Evolutionary conservation across 371 early-diverging fungal genomes (phyloP).

Genomic region (Saksenaea vasiformis): DNA sequence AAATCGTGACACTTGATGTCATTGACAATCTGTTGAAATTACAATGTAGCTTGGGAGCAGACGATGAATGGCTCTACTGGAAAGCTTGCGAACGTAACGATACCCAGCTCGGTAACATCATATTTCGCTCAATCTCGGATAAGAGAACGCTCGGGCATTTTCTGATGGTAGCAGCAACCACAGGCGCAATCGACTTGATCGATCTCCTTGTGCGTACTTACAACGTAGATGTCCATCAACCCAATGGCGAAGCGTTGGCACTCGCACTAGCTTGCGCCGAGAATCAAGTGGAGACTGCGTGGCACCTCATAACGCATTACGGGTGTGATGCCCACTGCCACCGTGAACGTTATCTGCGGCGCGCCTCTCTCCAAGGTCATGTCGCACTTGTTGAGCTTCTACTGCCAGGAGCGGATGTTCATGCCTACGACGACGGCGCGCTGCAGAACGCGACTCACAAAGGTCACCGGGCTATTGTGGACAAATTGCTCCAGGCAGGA

Average conservation of each 20-base stretch:
- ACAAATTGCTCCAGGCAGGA: slow-evolving; percentile 26
- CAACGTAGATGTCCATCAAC: slow-evolving; percentile 20
- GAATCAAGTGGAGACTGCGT: slow-evolving; percentile 29
- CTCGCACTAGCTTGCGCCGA: slow-evolving; percentile 31
- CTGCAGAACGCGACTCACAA: slow-evolving; percentile 38
- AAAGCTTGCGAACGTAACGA: slow-evolving; percentile 23
- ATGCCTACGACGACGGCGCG: slow-evolving; percentile 38
- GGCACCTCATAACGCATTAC: slow-evolving; percentile 22
- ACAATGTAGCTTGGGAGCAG: slow-evolving; percentile 26
- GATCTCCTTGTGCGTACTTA: slow-evolving; percentile 28
- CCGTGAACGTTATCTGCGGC: slow-evolving; percentile 28
- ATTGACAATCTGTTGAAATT: slow-evolving; percentile 27
- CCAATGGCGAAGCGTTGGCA: slow-evolving; percentile 14
- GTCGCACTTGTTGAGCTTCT: slow-evolving; percentile 58
- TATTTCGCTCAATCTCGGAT: slow-evolving; percentile 21
- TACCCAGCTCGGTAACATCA: slow-evolving; percentile 11
- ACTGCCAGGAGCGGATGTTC: slow-evolving; percentile 54
- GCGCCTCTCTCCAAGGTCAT: slow-evolving; percentile 61
- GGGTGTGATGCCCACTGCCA: slow-evolving; percentile 24
- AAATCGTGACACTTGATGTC: slow-evolving; percentile 24
- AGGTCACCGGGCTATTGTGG: slow-evolving; percentile 21
- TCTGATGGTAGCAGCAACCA: slow-evolving; percentile 28
- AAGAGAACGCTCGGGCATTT: slow-evolving; percentile 14
- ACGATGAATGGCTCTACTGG: slow-evolving; percentile 32
- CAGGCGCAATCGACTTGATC: slow-evolving; percentile 27